Conservation (phyloP, 768 basidiomycete species). For the Termitomyces heimii region DNA sequence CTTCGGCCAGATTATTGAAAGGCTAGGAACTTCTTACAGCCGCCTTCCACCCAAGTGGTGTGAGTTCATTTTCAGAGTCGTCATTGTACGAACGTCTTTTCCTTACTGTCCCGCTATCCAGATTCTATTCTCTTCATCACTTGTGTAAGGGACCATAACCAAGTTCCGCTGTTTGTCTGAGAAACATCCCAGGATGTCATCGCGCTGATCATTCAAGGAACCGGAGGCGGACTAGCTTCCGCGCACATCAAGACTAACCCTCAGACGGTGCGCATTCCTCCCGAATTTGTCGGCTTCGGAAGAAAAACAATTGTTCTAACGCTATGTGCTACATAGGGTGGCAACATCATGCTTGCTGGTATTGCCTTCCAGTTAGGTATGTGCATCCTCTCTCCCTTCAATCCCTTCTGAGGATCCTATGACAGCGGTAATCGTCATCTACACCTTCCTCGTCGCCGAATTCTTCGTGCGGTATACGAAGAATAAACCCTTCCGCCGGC, state of each 20-base stretch:
- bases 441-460: conserved; percentile 34
- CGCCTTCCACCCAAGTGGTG: conserved; percentile 36
- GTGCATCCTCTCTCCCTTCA: conserved; percentile 1
- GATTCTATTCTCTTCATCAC: conserved; percentile 34
- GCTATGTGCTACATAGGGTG: conserved; percentile 13
- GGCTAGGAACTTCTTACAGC: conserved; percentile 43
- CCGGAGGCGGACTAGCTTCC: conserved; percentile 48
- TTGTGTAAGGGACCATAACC: conserved; percentile 20
- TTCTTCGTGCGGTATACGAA: conserved; percentile 36
- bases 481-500: conserved; percentile 26
- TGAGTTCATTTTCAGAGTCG: conserved; percentile 14
- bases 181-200: conserved; percentile 37
- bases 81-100: not conserved
- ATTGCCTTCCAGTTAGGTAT: conserved; percentile 53
- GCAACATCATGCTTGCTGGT: conserved; percentile 49
- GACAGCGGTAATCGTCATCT: conserved; percentile 37
- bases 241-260: conserved; percentile 17
- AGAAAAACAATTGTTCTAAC: too few relatives aligned
- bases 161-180: not conserved
- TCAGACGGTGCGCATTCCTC: conserved; percentile 9
- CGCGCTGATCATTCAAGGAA: conserved; percentile 58
- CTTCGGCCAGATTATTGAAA: conserved; percentile 37
- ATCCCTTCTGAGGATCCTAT: not conserved
- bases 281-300: too few relatives aligned
- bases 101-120: conserved; percentile 9